Conservation (phyloP, 2,329 filamentous ascomycete species). For the Parastagonospora avenae region DNA sequence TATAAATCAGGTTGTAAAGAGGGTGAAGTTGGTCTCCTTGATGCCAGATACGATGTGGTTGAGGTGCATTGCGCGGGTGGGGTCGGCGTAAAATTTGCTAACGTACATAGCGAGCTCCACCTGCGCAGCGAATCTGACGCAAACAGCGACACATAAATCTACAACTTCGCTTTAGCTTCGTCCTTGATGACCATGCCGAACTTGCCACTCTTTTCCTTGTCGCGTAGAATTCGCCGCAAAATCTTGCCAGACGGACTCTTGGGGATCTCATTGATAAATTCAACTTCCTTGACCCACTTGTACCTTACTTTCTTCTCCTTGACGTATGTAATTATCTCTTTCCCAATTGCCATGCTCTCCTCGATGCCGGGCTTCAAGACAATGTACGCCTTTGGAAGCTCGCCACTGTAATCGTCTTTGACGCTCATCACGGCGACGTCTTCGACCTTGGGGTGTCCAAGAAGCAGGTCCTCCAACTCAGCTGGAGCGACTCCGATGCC, state of each 20-base stretch:
- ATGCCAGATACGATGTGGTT: no score
- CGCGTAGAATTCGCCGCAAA: conserved; percentile 51
- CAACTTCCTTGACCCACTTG: conserved; percentile 54
- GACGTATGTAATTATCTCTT: conserved; percentile 51
- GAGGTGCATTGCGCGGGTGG: no score
- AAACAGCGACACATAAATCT: conserved; percentile 7
- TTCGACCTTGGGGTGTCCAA: conserved; percentile 61
- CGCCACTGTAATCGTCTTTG: conserved; percentile 57
- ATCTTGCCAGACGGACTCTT: conserved; percentile 57
- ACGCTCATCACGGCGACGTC: conserved; percentile 63
- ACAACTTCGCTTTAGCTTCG: conserved; percentile 48
- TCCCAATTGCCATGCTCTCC: conserved; percentile 39
- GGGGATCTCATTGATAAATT: conserved; percentile 54
- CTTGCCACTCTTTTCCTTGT: conserved; percentile 41
- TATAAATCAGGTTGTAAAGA: background rate
- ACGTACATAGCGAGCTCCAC: no score
- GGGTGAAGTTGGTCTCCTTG: background rate
- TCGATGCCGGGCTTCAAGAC: conserved; percentile 45
- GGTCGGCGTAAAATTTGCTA: no score
- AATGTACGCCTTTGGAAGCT: conserved; percentile 53
- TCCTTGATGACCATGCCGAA: conserved; percentile 30
- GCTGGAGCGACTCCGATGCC: conserved; percentile 66
- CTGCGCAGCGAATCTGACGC: no score
- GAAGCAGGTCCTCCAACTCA: conserved; percentile 66
- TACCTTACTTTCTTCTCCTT: conserved; percentile 53